A percentile compares a stretch with the other conserved stretches of the same genome.
phyloP scores from a whole-genome alignment of 306 rosid genomes.

The Glycine tomentella region DNA sequence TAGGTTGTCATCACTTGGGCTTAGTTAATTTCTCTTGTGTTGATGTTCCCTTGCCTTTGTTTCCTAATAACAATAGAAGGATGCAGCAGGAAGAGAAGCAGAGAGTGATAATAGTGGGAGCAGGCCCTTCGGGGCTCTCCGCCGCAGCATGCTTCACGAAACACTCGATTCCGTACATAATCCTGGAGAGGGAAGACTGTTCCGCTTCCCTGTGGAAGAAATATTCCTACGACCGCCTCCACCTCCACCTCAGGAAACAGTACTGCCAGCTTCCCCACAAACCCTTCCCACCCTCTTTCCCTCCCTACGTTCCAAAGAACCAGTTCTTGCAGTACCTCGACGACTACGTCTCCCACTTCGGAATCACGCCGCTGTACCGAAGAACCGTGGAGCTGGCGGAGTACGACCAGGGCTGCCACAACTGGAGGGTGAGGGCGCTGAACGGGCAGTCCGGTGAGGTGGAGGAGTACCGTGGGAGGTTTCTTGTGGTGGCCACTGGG shows the following conservation, averaged over 20 bases:
- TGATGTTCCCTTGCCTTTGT: too few species aligned
- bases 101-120: conserved; percentile 67
- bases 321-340: conserved; percentile 58
- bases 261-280: conserved; percentile 68
- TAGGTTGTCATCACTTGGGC: too few species aligned
- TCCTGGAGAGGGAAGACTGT: conserved; percentile 73
- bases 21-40: too few species aligned
- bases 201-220: conserved; percentile 73
- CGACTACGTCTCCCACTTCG: conserved; percentile 66
- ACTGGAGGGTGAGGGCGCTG: conserved; percentile 62
- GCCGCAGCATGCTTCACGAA: conserved; percentile 56
- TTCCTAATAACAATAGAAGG: too few species aligned
- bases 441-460: conserved; percentile 27
- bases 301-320: conserved; percentile 56
- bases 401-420: conserved; percentile 29
- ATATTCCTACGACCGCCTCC: conserved; percentile 78
- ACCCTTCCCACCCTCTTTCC: conserved; percentile 56
- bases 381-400: conserved; percentile 57
- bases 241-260: conserved; percentile 68
- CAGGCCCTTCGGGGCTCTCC: conserved; percentile 77
- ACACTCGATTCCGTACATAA: conserved; percentile 53
- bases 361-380: conserved; percentile 54
- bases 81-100: not conserved
- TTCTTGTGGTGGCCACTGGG: conserved; percentile 77
- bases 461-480: conserved; percentile 56